phyloP scores from a whole-genome alignment of 208 protist species.

The Trichomonas gallinae region DNA sequence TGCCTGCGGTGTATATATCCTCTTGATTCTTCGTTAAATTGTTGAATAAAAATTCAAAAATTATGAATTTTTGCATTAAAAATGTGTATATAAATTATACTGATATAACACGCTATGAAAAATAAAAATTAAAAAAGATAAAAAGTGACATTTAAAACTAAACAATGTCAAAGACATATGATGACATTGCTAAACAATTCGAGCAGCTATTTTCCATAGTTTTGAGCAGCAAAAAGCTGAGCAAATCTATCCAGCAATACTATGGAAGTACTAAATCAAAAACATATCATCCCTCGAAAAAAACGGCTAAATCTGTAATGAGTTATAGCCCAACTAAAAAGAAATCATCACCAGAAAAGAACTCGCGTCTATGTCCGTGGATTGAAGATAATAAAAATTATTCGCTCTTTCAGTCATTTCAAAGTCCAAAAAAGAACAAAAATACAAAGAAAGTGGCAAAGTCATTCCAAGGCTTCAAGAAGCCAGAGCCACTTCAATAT shows the following conservation, averaged over 20 bases:
- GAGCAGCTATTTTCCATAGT: not conserved
- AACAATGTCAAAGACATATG: not conserved
- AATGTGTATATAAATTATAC: no score
- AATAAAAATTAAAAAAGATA: no score
- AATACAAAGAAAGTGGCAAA: not conserved
- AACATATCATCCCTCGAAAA: not conserved
- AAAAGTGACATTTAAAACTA: no score
- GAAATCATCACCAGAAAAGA: not conserved
- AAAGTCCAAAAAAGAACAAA: not conserved
- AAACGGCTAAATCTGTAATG: not conserved
- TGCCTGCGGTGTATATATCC: no score
- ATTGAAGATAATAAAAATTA: not conserved
- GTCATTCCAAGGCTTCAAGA: not conserved
- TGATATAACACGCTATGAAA: no score
- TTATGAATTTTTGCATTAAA: no score
- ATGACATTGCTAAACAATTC: not conserved
- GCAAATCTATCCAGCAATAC: not conserved
- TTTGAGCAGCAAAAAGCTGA: not conserved
- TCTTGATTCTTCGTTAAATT: no score
- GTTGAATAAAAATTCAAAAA: no score
- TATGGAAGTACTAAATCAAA: not conserved
- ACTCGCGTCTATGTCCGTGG: not conserved
- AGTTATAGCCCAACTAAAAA: not conserved
- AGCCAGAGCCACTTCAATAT: not conserved
- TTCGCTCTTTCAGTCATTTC: not conserved